Evolutionary conservation across 192 early-diverging fungal species (phyloP).

Genomic region (Linnemannia zychae): DNA sequence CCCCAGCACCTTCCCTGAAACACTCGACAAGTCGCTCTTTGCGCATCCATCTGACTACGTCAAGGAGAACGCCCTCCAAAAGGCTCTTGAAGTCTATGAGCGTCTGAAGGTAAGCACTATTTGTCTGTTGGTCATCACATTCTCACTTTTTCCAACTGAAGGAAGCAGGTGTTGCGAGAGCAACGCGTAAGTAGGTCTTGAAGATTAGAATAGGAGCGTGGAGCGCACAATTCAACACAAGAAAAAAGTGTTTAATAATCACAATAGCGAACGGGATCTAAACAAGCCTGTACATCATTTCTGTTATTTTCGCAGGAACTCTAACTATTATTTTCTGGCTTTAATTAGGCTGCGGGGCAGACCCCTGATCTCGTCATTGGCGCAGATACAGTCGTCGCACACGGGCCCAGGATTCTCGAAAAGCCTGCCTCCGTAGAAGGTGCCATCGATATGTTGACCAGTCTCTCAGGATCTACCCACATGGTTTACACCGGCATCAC

Average conservation of each 20-base stretch:
- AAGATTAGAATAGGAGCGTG: too few relatives aligned
- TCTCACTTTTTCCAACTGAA: neutral
- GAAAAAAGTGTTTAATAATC: too few relatives aligned
- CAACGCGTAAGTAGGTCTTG: neutral
- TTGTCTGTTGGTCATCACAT: neutral
- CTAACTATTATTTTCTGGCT: neutral
- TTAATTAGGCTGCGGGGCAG: slow-evolving; percentile 22
- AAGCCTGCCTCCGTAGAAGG: slow-evolving; percentile 76
- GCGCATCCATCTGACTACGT: slow-evolving; percentile 75
- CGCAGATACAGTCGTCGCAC: slow-evolving; percentile 86
- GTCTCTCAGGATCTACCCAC: slow-evolving; percentile 74
- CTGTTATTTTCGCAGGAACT: neutral
- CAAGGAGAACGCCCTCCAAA: slow-evolving; percentile 74
- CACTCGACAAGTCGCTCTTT: slow-evolving; percentile 77
- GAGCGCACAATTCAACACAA: too few relatives aligned
- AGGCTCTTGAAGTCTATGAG: slow-evolving; percentile 78
- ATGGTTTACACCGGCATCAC: slow-evolving; percentile 82
- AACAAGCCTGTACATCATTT: neutral
- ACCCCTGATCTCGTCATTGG: slow-evolving; percentile 78
- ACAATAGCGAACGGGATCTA: too few relatives aligned
- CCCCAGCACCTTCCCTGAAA: slow-evolving; percentile 83
- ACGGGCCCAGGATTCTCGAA: slow-evolving; percentile 79
- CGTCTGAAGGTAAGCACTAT: slow-evolving; percentile 58
- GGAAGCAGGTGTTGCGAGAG: neutral
- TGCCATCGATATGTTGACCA: slow-evolving; percentile 73